Evolutionary conservation across 345 rosid genomes (phyloP), one percentile per base, ranked within the genome.

Genomic region (Dimocarpus longan): DNA sequence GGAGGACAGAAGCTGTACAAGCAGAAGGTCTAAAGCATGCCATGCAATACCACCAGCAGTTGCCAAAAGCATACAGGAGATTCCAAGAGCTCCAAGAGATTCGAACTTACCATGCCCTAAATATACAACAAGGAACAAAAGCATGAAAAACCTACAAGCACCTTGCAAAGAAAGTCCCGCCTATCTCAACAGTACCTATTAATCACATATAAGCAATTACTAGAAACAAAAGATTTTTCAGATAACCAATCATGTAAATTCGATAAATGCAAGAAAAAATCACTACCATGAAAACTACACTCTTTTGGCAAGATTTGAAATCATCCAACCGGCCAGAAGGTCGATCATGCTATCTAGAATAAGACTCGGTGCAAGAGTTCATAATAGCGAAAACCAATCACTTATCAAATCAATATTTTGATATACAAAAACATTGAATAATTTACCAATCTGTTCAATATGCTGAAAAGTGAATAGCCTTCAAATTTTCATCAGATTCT

Each of bases 41-140:
- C 92, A 95, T 9, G 89, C 93, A 86, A 95, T 89, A 82, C 98
- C 96, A 64, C 92, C 90, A 77, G 96, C 91, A 74, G 99, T 92
- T 8, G 91, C 97, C 83, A 93, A 81, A 85, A 93, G 98, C 98
- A 95, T 92, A 87, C 85, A 86, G 74, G 99, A 93, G 85, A 93
- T 95, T 65, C 91, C 97, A 76, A 93, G 95, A 44, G 99, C 96
- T 82, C 98, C 99, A 10, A 93, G 87, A 68, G 95, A 88, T 85
- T 95, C 99, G 56, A 95, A 95, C 76, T 93, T 93, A 32, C 99
- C 96, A 80, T 93, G 98, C 63, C 98, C 97, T 95, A 88, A 76
- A 72, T 52, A 70, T 43, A 78, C 24, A 40, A 77, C 42, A 15
- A 11, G 68, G 21, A 66, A 50, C n/a, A 75, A 76, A 56, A 65